Conservation (phyloP, 257 asterid species). For the Nyctanthes arbortristis region DNA sequence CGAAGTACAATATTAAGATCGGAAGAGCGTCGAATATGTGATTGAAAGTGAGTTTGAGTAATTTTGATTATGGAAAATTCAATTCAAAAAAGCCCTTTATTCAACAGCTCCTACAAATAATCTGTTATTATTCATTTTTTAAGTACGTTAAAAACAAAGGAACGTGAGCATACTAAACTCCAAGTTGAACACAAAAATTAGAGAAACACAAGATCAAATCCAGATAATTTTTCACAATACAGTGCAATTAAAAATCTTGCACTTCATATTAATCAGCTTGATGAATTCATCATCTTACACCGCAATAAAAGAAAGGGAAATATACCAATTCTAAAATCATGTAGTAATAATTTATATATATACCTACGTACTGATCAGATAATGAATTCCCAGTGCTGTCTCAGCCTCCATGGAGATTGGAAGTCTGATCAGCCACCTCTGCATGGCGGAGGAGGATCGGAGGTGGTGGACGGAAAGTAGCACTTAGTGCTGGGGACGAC, state of each 20-base stretch:
- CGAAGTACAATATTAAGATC: no score
- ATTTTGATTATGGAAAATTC: no score
- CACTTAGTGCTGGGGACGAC: not conserved
- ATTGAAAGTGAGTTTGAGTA: no score
- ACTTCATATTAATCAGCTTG: constrained; percentile 26
- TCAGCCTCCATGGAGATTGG: constrained; percentile 1
- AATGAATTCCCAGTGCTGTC: not conserved
- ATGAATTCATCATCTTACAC: constrained; percentile 14
- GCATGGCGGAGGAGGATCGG: not conserved
- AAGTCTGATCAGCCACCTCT: constrained; percentile 16
- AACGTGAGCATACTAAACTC: not conserved
- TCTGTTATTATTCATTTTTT: no score
- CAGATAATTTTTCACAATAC: constrained; percentile 12
- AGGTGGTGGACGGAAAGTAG: not conserved
- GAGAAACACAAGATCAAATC: not conserved
- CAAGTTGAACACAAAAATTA: not conserved
- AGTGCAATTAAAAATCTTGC: constrained; percentile 40
- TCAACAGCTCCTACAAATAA: no score
- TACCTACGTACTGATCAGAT: constrained; percentile 23
- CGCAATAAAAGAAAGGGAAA: constrained; percentile 11
- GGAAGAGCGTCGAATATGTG: no score
- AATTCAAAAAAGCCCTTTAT: no score
- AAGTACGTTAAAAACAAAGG: no score
- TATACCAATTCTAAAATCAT: constrained; percentile 15
- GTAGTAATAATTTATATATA: constrained; percentile 28